Evolutionary conservation across 805 yeast species (phyloP), one percentile per base, ranked within the genome.

Genomic region (Starmera amethionina): DNA sequence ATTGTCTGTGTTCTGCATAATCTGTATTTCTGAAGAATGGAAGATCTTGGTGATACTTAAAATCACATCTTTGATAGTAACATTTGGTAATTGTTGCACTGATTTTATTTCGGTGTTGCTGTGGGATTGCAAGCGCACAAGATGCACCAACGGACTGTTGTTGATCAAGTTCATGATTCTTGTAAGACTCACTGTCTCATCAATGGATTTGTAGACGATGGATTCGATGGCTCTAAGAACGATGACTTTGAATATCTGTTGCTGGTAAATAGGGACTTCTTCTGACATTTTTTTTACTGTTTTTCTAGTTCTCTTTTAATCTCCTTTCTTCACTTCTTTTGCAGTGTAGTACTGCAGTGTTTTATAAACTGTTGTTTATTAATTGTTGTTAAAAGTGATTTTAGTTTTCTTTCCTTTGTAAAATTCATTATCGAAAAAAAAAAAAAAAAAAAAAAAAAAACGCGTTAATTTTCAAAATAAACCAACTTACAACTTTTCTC

Each of bases 151-250:
- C 5, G 52, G 46, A 30, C 48, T 44, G 9, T 42, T 46, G 39
- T 55, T 52, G 37, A 55, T 46, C 4, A 50, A 40, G 3, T 42
- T 39, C 7, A 55, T 44, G 41, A 54, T 48, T 34, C 48, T 46
- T 11, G 48, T 44, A 15, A 55, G 32, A 12, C 48, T 45, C 15
- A 54, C 47, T 3, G 51, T 48, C 18, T 48, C 48, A 9, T 52
- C 53, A 3, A 52, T 34, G 8, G 55, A 46, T 30, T 45, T 44
- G 32, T 46, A 44, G 4, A 54, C 55, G 32, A 53, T 48, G 8
- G 52, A 42, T 37, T 48, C 58, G 13, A 55, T 48, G 11, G 51
- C 57, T 1, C 53, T 39, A n/a, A 55, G 44, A 5, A 53, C 54
- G 1, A 52, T 42, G 27, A 55, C 42, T 3, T 43, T 44, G 44